Evolutionary conservation across 2,329 filamentous ascomycete species (phyloP).

Genomic region (Fusarium marasasianum): DNA sequence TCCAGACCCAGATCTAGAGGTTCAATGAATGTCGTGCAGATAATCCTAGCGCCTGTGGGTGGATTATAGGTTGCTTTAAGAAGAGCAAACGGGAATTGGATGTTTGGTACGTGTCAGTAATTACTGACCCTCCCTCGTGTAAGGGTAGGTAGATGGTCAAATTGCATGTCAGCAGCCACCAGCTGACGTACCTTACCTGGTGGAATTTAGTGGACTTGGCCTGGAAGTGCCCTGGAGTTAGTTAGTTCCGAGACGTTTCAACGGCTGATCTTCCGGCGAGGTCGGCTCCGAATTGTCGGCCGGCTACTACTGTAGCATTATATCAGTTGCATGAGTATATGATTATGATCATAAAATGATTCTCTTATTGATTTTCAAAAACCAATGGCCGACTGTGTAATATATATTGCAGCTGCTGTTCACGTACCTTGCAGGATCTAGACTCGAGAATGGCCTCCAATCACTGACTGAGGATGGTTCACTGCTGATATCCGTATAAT

Average conservation of each 20-base stretch:
- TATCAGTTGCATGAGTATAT: not conserved
- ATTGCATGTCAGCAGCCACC: conserved; percentile 37
- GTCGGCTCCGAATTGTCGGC: conserved; percentile 22
- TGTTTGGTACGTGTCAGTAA: conserved; percentile 10
- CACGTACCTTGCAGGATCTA: not conserved
- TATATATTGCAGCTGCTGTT: not conserved
- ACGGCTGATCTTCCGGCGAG: conserved; percentile 14
- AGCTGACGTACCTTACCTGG: not conserved
- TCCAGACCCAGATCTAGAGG: conserved; percentile 21
- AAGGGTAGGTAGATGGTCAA: conserved; percentile 3
- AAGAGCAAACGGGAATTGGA: conserved; percentile 21
- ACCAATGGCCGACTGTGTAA: not conserved
- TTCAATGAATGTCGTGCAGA: conserved; percentile 32
- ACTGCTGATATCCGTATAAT: not conserved
- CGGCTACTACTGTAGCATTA: conserved; percentile 8
- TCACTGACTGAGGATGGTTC: not conserved
- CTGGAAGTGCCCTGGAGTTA: conserved; percentile 25
- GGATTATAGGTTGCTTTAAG: conserved; percentile 19
- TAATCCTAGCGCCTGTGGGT: conserved; percentile 16
- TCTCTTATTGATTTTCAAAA: not conserved
- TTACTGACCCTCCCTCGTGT: conserved; percentile 26
- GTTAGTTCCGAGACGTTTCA: conserved; percentile 24
- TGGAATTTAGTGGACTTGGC: conserved; percentile 41
- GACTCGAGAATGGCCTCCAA: not conserved
- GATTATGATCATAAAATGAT: not conserved